Percentiles rank a stretch among this genome's conserved stretches.
Evolutionary conservation across 2,329 filamentous ascomycete species (phyloP).

Genomic region (Anthostomella pinea): DNA sequence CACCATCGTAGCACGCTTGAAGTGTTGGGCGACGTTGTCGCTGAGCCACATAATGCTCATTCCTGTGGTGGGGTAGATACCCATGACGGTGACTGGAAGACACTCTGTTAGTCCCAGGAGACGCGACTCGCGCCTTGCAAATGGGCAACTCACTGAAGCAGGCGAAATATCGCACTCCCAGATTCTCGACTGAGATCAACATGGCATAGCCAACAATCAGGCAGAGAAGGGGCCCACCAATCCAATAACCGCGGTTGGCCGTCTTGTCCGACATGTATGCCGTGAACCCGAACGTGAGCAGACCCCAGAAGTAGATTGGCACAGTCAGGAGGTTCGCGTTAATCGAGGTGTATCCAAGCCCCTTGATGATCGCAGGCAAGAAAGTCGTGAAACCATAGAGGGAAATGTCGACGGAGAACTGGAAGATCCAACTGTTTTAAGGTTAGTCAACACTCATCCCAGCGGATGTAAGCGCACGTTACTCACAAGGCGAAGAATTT

Average conservation of each 20-base stretch:
- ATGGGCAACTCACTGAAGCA: conserved; percentile 17
- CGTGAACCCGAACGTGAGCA: conserved; percentile 24
- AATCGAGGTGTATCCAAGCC: conserved; percentile 32
- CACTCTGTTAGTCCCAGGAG: background rate
- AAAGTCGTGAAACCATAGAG: conserved; percentile 35
- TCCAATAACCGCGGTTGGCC: conserved; percentile 24
- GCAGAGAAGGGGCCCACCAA: conserved; percentile 19
- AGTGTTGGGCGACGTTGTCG: conserved; percentile 46
- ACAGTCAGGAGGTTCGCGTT: conserved; percentile 36
- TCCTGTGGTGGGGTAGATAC: conserved; percentile 29
- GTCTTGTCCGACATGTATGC: conserved; percentile 27
- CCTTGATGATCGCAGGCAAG: conserved; percentile 34
- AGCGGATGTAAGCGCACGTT: no score
- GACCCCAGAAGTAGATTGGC: conserved; percentile 30
- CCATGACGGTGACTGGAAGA: conserved; percentile 19
- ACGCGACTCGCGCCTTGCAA: background rate
- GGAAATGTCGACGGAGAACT: conserved; percentile 33
- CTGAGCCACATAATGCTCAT: conserved; percentile 46
- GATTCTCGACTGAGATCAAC: conserved; percentile 27
- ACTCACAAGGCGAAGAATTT: conserved; percentile 32
- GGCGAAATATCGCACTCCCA: conserved; percentile 26
- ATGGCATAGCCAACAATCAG: conserved; percentile 32
- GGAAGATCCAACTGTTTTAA: conserved; percentile 21
- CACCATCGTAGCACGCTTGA: conserved; percentile 45
- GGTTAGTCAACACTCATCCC: background rate